A percentile compares a stretch with the other conserved stretches of the same genome.
These are phyloP conservation scores for Phylloporus rhodoxanthus DNA, from an alignment of 768 basidiomycete genomes.

Conservation along the genomic window DNA sequence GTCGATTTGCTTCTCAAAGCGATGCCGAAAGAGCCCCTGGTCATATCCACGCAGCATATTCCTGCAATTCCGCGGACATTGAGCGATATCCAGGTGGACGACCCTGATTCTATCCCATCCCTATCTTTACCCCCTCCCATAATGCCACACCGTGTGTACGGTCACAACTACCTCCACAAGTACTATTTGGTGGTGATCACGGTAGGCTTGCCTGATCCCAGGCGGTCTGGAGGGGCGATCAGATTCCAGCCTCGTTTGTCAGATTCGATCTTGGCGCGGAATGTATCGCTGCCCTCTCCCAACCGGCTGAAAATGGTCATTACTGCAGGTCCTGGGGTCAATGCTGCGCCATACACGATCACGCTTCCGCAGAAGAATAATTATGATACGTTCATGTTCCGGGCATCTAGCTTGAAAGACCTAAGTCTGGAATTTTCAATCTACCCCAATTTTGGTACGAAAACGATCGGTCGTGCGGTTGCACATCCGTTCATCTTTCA, in stretches of 20 bases:
- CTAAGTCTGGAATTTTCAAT: conserved; percentile 88
- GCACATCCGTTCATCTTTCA: conserved; percentile 72
- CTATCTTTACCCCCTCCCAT: conserved; percentile 96
- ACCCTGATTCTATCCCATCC: conserved; percentile 89
- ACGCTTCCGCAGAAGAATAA: conserved; percentile 74
- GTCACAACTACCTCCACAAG: conserved; percentile 90
- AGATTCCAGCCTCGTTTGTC: conserved; percentile 71
- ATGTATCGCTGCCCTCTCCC: conserved; percentile 64
- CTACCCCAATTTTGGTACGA: conserved; percentile 96
- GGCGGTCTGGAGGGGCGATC: conserved; percentile 43
- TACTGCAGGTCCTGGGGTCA: conserved; percentile 78
- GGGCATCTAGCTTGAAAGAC: conserved; percentile 65
- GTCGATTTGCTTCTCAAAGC: conserved; percentile 53
- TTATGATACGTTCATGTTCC: conserved; percentile 77
- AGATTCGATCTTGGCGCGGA: conserved; percentile 60
- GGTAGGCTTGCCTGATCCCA: conserved; percentile 49
- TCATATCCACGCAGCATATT: conserved; percentile 15
- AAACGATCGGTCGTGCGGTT: conserved; percentile 90
- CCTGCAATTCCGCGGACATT: conserved; percentile 23
- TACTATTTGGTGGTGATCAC: conserved; percentile 81
- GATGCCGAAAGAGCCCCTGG: conserved; percentile 18
- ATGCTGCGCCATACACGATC: conserved; percentile 85
- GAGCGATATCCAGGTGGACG: conserved; percentile 44
- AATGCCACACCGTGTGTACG: conserved; percentile 96
- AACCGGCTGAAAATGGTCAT: conserved; percentile 89